A percentile compares a stretch with the other conserved stretches of the same genome.
phyloP scores from a whole-genome alignment of 2,329 filamentous ascomycete species.

The Trichoderma cornu-damae region DNA sequence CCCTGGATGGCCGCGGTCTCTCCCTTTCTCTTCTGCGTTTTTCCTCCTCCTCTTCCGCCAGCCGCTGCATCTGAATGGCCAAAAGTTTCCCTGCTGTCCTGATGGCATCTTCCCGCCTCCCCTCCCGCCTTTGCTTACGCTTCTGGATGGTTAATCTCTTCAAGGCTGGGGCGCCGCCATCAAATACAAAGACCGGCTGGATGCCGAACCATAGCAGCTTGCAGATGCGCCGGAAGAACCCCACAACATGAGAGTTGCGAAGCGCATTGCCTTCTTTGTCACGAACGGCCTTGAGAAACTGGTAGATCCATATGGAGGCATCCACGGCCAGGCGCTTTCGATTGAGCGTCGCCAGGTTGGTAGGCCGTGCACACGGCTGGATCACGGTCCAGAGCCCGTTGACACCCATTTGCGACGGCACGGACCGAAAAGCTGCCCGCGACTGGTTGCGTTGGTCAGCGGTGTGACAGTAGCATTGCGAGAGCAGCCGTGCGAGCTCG shows the following conservation, averaged over 20 bases:
- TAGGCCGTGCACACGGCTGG: constrained; percentile 89
- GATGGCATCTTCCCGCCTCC: constrained; percentile 85
- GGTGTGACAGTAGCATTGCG: neutral
- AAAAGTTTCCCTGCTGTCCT: constrained; percentile 86
- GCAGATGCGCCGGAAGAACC: constrained; percentile 97
- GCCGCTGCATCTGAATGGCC: constrained; percentile 87
- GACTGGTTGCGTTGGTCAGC: neutral
- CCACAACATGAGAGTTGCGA: constrained; percentile 91
- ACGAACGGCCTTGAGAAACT: constrained; percentile 96
- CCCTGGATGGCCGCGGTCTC: constrained; percentile 37
- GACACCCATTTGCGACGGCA: constrained; percentile 72
- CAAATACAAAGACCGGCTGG: constrained; percentile 94
- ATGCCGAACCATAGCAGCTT: constrained; percentile 97
- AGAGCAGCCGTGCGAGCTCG: neutral
- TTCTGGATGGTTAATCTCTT: constrained; percentile 86
- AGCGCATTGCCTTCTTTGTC: constrained; percentile 97
- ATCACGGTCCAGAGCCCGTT: constrained; percentile 96
- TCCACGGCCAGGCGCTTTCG: constrained; percentile 94
- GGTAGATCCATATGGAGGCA: constrained; percentile 99
- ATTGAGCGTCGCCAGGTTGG: constrained; percentile 93
- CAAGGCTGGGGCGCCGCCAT: constrained; percentile 84
- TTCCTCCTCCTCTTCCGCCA: constrained; percentile 77
- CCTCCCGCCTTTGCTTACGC: constrained; percentile 75
- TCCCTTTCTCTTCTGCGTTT: constrained; percentile 51
- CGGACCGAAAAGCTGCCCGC: neutral